Evolutionary conservation across 2,329 filamentous ascomycete genomes (phyloP), one percentile per base, ranked within the genome.

Genomic region (Apiospora marii): DNA sequence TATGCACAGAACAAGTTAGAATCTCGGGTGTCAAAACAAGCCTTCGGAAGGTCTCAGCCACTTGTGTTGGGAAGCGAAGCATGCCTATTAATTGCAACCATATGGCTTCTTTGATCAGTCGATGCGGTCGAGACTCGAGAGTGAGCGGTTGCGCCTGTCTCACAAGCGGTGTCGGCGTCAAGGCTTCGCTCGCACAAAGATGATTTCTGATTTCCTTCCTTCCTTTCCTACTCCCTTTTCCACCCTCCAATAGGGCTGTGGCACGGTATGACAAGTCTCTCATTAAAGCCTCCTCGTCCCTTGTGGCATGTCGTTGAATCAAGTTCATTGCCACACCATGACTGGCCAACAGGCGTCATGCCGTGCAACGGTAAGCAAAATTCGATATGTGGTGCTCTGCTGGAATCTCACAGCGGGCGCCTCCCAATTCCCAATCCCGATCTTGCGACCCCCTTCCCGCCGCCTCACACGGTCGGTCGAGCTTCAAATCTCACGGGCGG

Each of bases 31-130:
- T 64, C 58, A 30, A 64, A 64, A 64, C 58, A 64, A 64, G 58
- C 58, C 58, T 64, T 64, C 34, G 58, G 58, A 41, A 48, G 24
- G 71, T 71, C 70, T 71, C 70, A 71, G 70, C 70, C 61, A 68
- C 70, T 37, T 67, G 70, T 53, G n/a, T 53, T 51, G 58, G 48
- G 46, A 70, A 70, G 46, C 68, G 68, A 70, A 70, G 58, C 2
- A 7, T 64, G 12, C 34, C 19, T 64, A 24, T 12, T 22, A 48
- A 24, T 37, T 43, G 34, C 34, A 34, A 53, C 27, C 46, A 70
- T 48, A 70, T 70, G 46, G 68, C 46, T 27, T 41, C 24, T 34
- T 48, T 22, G 24, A 41, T 41, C 19, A 16, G 37, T 61, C 53
- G 3, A 27, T 22, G 19, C 37, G 6, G 58, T 19, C 19, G 27